Evolutionary conservation across 306 rosid species (phyloP).

Genomic region (Purshia tridentata): DNA sequence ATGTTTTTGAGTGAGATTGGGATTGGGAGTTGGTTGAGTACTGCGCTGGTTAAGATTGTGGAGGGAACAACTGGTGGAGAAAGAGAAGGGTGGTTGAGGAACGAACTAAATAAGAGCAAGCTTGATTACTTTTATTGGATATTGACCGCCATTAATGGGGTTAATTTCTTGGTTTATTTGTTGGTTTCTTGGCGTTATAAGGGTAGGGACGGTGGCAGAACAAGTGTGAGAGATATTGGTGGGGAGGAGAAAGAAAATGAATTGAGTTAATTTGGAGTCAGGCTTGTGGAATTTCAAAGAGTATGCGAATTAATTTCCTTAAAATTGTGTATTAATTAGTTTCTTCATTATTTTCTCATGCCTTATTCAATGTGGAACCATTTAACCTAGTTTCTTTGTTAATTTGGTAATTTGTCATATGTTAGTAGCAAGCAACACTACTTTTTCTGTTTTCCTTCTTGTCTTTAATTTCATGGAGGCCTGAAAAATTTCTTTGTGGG

Average conservation of each 20-base stretch:
- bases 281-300: too few relatives aligned
- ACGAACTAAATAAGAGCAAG: slow-evolving; percentile 36
- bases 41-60: slow-evolving; percentile 43
- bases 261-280: not conserved
- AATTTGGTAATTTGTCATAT: too few relatives aligned
- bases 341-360: too few relatives aligned
- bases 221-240: slow-evolving; percentile 11
- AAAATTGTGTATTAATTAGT: too few relatives aligned
- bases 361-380: too few relatives aligned
- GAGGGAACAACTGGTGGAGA: slow-evolving; percentile 35
- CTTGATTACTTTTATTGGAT: slow-evolving; percentile 58
- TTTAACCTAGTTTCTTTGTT: too few relatives aligned
- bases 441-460: too few relatives aligned
- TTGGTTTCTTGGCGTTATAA: slow-evolving; percentile 30
- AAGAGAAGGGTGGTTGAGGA: slow-evolving; percentile 47
- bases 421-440: too few relatives aligned
- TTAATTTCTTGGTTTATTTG: slow-evolving; percentile 43
- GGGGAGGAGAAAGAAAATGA: not conserved
- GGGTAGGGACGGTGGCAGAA: slow-evolving; percentile 16
- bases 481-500: too few relatives aligned
- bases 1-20: slow-evolving; percentile 52
- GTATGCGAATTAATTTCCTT: too few relatives aligned
- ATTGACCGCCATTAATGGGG: slow-evolving; percentile 31
- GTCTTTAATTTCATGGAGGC: too few relatives aligned
- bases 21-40: slow-evolving; percentile 58